Evolutionary conservation across 2,329 filamentous ascomycete genomes (phyloP).

Genomic region (Diaporthe batatas): DNA sequence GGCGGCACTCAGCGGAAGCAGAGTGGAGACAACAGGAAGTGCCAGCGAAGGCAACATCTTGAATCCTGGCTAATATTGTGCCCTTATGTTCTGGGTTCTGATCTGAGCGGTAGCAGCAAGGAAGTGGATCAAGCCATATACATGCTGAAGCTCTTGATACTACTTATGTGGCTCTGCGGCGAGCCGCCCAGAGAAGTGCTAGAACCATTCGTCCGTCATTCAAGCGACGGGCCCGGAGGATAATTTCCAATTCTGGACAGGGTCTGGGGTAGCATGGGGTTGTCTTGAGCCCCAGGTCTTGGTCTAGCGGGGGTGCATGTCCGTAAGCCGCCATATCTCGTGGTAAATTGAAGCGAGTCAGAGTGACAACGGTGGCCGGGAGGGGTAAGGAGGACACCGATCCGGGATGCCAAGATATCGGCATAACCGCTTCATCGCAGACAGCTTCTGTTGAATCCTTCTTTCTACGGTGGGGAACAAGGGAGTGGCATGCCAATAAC

Average conservation of each 20-base stretch:
- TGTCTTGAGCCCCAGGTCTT: constrained; percentile 4
- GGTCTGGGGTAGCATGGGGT: constrained; percentile 28
- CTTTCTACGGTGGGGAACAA: neutral
- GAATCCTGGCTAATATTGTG: neutral
- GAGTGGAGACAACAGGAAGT: neutral
- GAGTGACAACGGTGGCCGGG: constrained; percentile 9
- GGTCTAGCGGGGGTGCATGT: constrained; percentile 15
- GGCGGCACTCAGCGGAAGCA: constrained; percentile 43
- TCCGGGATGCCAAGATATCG: constrained; percentile 12
- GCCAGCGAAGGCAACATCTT: constrained; percentile 10
- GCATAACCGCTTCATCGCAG: neutral
- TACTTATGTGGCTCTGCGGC: neutral
- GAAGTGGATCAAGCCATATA: neutral
- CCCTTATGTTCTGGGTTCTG: neutral
- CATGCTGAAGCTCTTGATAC: neutral
- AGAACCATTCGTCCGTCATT: neutral
- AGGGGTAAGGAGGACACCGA: constrained; percentile 2
- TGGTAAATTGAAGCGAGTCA: constrained; percentile 15
- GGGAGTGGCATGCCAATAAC: neutral
- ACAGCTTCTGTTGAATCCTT: neutral
- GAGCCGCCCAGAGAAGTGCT: neutral
- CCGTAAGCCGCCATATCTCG: neutral
- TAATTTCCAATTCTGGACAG: neutral
- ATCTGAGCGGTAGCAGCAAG: neutral
- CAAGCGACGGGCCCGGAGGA: constrained; percentile 16